Percentiles rank a stretch among this genome's conserved stretches.
These are phyloP conservation scores for Aureobasidium pullulans DNA, from an alignment of 2,329 filamentous ascomycete species.

Conservation along the genomic window DNA sequence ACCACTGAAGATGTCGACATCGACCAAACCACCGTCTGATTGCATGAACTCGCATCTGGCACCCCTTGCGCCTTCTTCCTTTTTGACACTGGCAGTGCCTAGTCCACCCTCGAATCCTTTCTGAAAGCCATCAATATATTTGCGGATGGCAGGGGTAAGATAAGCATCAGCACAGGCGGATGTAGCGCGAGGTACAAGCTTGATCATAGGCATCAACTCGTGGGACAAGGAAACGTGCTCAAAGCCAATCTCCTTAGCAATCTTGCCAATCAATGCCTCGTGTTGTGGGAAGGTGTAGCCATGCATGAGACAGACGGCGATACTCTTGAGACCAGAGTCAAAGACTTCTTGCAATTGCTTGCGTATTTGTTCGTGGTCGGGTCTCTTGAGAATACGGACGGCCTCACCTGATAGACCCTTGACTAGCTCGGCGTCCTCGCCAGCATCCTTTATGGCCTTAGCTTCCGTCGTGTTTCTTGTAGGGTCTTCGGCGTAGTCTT, in stretches of 20 bases:
- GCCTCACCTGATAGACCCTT: conserved; percentile 67
- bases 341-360: conserved; percentile 59
- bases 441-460: conserved; percentile 41
- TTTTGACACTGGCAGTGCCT: conserved; percentile 65
- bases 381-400: conserved; percentile 60
- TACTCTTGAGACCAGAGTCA: conserved; percentile 64
- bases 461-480: conserved; percentile 52
- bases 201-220: conserved; percentile 83
- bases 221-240: conserved; percentile 74
- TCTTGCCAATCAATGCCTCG: conserved; percentile 66
- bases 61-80: conserved; percentile 56
- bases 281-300: conserved; percentile 86
- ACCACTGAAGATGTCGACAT: conserved; percentile 65
- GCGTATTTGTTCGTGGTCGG: conserved; percentile 50
- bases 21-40: conserved; percentile 62
- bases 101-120: conserved; percentile 74
- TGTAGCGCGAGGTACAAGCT: conserved; percentile 66
- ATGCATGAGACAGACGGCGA: conserved; percentile 88
- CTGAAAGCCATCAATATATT: conserved; percentile 71
- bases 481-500: conserved; percentile 88
- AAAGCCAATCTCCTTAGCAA: conserved; percentile 77
- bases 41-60: conserved; percentile 95
- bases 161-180: conserved; percentile 76
- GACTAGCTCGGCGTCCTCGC: conserved; percentile 50
- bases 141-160: conserved; percentile 69